phyloP scores from a whole-genome alignment of 768 basidiomycete genomes.

The Floccularia luteovirens region DNA sequence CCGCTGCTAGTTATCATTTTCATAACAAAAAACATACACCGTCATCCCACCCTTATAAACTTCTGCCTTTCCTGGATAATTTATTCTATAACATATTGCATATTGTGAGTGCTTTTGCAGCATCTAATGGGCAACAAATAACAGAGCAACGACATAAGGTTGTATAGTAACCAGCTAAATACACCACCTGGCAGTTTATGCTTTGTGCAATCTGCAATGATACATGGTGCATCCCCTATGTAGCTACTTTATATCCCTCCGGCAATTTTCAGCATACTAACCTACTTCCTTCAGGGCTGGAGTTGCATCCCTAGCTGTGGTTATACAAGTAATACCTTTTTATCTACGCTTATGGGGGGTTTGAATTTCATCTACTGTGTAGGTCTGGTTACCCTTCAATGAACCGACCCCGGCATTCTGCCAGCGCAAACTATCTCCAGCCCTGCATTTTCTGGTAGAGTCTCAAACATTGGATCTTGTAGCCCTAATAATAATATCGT shows the following conservation, averaged over 20 bases:
- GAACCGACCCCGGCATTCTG: too few relatives aligned
- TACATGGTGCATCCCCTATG: slow-evolving; percentile 48
- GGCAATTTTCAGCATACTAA: neutral
- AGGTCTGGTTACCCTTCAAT: too few relatives aligned
- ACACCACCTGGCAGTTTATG: slow-evolving; percentile 28
- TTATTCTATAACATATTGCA: slow-evolving; percentile 42
- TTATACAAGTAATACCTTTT: too few relatives aligned
- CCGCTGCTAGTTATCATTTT: slow-evolving; percentile 39
- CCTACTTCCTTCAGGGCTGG: slow-evolving; percentile 12
- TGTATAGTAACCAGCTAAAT: slow-evolving; percentile 7
- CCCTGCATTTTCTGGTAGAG: too few relatives aligned
- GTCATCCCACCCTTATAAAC: slow-evolving; percentile 48
- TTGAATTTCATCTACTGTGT: too few relatives aligned
- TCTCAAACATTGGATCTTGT: too few relatives aligned
- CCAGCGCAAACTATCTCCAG: too few relatives aligned
- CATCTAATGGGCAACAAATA: neutral
- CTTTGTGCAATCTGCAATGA: slow-evolving; percentile 42
- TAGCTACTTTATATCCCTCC: slow-evolving; percentile 22
- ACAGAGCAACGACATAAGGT: slow-evolving; percentile 2
- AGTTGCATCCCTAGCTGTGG: slow-evolving; percentile 14
- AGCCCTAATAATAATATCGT: neutral
- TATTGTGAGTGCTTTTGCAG: slow-evolving; percentile 32
- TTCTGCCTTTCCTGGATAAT: slow-evolving; percentile 51
- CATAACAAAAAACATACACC: slow-evolving; percentile 29
- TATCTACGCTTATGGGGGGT: too few relatives aligned